Conservation (phyloP, 2,329 filamentous ascomycete species). For the Parastagonospora nodorum region DNA sequence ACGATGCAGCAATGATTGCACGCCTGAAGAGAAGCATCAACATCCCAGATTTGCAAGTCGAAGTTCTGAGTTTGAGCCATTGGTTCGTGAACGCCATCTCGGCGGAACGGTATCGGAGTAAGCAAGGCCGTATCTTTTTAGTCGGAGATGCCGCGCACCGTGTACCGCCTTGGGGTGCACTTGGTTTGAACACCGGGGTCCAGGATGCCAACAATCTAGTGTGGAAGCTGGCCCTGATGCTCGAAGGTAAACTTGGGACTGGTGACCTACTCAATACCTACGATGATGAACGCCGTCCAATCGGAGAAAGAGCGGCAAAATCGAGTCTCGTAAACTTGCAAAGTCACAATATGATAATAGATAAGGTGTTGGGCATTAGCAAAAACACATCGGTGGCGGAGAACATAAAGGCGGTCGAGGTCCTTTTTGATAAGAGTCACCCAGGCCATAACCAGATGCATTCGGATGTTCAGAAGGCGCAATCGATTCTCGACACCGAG, state of each 20-base stretch:
- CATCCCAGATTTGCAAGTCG: conserved; percentile 35
- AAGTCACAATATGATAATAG: conserved; percentile 34
- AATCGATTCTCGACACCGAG: conserved; percentile 35
- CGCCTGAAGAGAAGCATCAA: conserved; percentile 25
- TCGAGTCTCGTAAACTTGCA: conserved; percentile 38
- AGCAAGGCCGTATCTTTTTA: conserved; percentile 36
- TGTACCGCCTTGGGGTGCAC: conserved; percentile 44
- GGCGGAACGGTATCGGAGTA: conserved; percentile 29
- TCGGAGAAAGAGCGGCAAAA: conserved; percentile 35
- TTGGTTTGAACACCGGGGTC: conserved; percentile 47
- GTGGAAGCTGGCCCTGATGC: conserved; percentile 44
- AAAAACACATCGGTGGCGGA: conserved; percentile 16
- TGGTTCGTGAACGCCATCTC: conserved; percentile 39
- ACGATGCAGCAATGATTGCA: conserved; percentile 16
- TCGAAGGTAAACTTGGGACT: conserved; percentile 24
- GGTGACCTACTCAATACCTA: conserved; percentile 28
- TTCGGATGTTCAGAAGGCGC: conserved; percentile 24
- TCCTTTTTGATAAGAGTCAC: conserved; percentile 28
- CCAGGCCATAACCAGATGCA: conserved; percentile 9
- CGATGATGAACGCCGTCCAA: conserved; percentile 41
- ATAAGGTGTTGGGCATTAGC: conserved; percentile 38
- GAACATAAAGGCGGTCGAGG: conserved; percentile 27
- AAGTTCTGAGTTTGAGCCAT: conserved; percentile 39
- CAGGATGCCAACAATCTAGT: conserved; percentile 47
- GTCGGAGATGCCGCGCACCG: conserved; percentile 47